Evolutionary conservation across 2,329 filamentous ascomycete genomes (phyloP), one percentile per base, ranked within the genome.

Genomic region (Proliferodiscus dingleyae): DNA sequence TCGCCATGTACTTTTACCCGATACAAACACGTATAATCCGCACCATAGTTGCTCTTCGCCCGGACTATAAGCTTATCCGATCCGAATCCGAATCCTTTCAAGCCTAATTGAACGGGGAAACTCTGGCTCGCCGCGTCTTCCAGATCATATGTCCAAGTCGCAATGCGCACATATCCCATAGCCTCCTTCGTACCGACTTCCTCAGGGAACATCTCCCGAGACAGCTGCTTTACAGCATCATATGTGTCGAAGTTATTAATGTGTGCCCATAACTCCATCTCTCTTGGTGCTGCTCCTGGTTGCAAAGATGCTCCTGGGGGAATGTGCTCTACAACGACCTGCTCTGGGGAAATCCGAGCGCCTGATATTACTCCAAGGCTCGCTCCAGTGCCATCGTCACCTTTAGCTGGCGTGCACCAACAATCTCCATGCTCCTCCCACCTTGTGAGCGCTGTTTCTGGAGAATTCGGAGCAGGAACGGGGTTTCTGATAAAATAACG

Each of bases 361-460:
- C 75, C 71, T 15, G 83, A 72, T 32, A 79, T 65, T 15, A 94
- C 77, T 7, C 77, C 78, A 13, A 97, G 69, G 43, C 80, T 77
- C 2, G 81, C 79, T 29, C 80, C 78, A 39, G 75, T 72, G 2
- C 56, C 58, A 11, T 54, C 66, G 11, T 63, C 63, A 39, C 72
- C 67, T 9, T 60, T 53, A 1, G 68, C 67, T 3, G 71, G 74
- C 4, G 84, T 81, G 64, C 91, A 97, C 86, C 89, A 97, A 66
- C 89, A 94, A 51, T 97, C 87, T 16, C 86, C 87, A 26, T 84
- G 76, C 39, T 95, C 87, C 8, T 81, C 71, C 89, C 90, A 95
- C 3, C 71, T 67, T 2, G 67, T 62, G 2, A 95, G 71, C 1
- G 85, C 88, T 0, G 72, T 64, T n/a, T 68, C 58, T 0, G 75